Conservation (phyloP, 2,329 filamentous ascomycete genomes). For the Coniochaeta ligniaria region DNA sequence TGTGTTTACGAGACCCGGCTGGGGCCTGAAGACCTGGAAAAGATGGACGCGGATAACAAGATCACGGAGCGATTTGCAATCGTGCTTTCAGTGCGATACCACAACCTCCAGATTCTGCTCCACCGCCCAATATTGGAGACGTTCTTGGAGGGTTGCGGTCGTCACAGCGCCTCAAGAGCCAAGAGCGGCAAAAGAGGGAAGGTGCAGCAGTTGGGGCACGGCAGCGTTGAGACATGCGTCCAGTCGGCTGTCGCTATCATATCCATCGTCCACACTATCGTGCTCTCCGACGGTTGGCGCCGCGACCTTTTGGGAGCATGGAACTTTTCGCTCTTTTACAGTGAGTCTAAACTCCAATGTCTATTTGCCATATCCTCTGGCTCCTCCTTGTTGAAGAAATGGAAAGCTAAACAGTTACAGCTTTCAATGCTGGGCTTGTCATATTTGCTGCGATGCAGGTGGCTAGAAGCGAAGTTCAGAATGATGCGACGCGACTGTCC, state of each 20-base stretch:
- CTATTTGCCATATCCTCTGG: no score
- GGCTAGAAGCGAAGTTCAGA: not conserved
- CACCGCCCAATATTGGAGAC: constrained; percentile 20
- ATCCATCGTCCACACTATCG: constrained; percentile 11
- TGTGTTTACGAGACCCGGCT: not conserved
- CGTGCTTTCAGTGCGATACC: constrained; percentile 26
- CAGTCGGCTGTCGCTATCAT: constrained; percentile 16
- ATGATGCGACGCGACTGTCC: not conserved
- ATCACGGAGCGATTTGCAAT: constrained; percentile 23
- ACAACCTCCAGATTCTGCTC: constrained; percentile 22
- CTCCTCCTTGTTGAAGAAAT: not conserved
- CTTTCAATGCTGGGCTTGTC: constrained; percentile 13
- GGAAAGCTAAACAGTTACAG: constrained; percentile 2
- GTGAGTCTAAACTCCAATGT: constrained; percentile 15
- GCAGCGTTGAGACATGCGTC: constrained; percentile 14
- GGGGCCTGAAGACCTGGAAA: not conserved
- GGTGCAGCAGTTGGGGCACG: constrained; percentile 12
- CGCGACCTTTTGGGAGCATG: constrained; percentile 19
- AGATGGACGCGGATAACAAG: not conserved
- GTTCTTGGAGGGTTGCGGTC: constrained; percentile 7
- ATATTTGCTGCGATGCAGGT: constrained; percentile 7
- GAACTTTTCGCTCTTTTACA: constrained; percentile 24
- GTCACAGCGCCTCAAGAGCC: not conserved
- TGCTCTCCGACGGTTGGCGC: constrained; percentile 6
- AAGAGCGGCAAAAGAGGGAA: not conserved